phyloP scores from a whole-genome alignment of 768 basidiomycete genomes.

The Candolleomyces efflorescens region DNA sequence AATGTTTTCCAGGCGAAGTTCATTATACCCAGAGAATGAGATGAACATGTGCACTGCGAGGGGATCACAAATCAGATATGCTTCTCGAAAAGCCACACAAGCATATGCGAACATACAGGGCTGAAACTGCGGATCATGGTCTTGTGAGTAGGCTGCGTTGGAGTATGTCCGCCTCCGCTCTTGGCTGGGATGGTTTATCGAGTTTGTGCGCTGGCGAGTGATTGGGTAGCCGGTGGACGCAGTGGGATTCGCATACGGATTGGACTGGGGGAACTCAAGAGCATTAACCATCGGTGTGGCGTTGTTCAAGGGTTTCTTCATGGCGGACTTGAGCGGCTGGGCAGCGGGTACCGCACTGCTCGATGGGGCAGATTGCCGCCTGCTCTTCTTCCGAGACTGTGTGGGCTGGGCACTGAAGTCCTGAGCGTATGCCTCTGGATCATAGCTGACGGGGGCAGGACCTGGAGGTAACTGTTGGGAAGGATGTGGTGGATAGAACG shows the following conservation, averaged over 20 bases:
- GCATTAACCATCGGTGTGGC: slow-evolving; percentile 7
- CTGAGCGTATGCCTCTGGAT: slow-evolving; percentile 25
- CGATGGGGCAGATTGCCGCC: slow-evolving; percentile 2
- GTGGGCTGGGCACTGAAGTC: background rate
- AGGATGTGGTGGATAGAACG: slow-evolving; percentile 25
- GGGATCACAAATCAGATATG: slow-evolving; percentile 1
- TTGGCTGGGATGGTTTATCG: slow-evolving; percentile 8
- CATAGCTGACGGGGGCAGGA: slow-evolving; percentile 20
- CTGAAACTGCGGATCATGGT: slow-evolving; percentile 8
- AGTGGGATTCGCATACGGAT: background rate
- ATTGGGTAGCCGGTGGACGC: slow-evolving; percentile 6
- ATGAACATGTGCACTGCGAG: slow-evolving; percentile 66
- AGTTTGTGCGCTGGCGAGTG: slow-evolving; percentile 7
- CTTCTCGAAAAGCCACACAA: background rate
- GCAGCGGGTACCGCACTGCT: background rate
- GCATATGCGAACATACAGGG: background rate
- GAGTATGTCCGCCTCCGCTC: slow-evolving; percentile 12
- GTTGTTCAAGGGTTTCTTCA: slow-evolving; percentile 7
- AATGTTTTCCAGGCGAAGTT: slow-evolving; percentile 55
- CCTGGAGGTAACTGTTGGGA: slow-evolving; percentile 14
- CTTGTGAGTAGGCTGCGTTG: slow-evolving; percentile 7
- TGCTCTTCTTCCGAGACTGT: slow-evolving; percentile 7
- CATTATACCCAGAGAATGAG: slow-evolving; percentile 60
- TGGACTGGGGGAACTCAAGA: slow-evolving; percentile 5
- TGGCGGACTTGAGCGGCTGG: slow-evolving; percentile 11